Evolutionary conservation across 148 eudicot species (phyloP).

Genomic region (Cornus suecica): DNA sequence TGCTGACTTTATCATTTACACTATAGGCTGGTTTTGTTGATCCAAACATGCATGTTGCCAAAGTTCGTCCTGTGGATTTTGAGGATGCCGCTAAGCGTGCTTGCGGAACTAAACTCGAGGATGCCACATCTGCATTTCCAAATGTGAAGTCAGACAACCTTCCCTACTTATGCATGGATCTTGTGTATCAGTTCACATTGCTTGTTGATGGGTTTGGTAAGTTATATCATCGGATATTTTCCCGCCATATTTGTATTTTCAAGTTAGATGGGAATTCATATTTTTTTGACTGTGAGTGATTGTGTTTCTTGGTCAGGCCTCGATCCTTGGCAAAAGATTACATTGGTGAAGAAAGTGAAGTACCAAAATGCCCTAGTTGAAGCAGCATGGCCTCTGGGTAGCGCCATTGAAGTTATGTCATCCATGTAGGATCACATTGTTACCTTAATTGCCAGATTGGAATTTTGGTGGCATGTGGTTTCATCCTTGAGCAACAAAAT

Average conservation of each 20-base stretch:
- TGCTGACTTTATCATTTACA: not conserved
- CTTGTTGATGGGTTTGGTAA: conserved; percentile 94
- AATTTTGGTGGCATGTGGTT: conserved; percentile 4
- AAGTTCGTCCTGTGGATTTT: conserved; percentile 70
- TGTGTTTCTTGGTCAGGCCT: conserved; percentile 43
- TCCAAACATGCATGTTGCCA: conserved; percentile 53
- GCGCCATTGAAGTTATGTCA: conserved; percentile 70
- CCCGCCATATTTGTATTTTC: no score
- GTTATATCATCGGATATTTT: conserved; percentile 15
- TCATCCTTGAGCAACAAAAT: not conserved
- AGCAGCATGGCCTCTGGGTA: conserved; percentile 81
- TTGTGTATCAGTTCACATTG: conserved; percentile 78
- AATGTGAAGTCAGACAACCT: conserved; percentile 62
- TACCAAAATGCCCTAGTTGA: conserved; percentile 49
- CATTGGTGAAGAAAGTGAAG: conserved; percentile 61
- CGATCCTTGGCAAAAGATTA: conserved; percentile 47
- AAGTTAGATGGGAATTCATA: not conserved
- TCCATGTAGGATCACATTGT: no score
- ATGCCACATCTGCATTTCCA: conserved; percentile 60
- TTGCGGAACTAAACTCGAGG: conserved; percentile 59
- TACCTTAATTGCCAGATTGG: not conserved
- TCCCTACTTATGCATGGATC: conserved; percentile 95
- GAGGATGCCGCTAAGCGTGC: conserved; percentile 72
- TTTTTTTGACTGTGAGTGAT: not conserved
- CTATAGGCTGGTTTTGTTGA: conserved; percentile 83